A percentile compares a stretch with the other conserved stretches of the same genome.
Evolutionary conservation across 805 yeast genomes (phyloP).

Genomic region (Candida caryicola): DNA sequence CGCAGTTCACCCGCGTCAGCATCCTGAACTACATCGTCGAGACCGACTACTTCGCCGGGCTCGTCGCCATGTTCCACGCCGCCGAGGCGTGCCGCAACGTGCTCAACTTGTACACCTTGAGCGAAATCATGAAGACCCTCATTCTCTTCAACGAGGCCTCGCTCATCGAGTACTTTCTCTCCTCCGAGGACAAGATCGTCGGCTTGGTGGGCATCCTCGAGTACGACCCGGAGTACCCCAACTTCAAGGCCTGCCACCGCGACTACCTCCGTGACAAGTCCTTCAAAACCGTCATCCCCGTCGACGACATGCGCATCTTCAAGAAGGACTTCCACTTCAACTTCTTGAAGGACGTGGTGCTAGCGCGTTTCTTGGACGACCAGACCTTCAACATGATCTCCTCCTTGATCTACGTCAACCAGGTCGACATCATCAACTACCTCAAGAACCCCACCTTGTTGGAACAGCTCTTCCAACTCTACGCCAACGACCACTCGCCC

Average conservation of each 20-base stretch:
- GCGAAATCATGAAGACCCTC: constrained; percentile 69
- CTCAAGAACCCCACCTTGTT: constrained; percentile 53
- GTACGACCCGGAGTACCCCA: constrained; percentile 83
- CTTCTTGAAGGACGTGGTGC: constrained; percentile 80
- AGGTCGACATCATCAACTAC: constrained; percentile 60
- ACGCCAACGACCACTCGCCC: constrained; percentile 18
- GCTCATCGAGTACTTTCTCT: constrained; percentile 33
- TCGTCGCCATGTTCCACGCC: constrained; percentile 51
- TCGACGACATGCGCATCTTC: constrained; percentile 49
- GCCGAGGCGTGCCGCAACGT: constrained; percentile 56
- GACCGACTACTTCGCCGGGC: constrained; percentile 48
- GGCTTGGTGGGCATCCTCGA: constrained; percentile 80
- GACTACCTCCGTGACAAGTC: constrained; percentile 56
- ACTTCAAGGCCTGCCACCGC: constrained; percentile 75
- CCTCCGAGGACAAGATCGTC: constrained; percentile 29
- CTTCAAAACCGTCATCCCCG: constrained; percentile 68
- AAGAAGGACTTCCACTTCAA: constrained; percentile 75
- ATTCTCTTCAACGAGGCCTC: constrained; percentile 64
- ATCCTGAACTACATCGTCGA: constrained; percentile 56
- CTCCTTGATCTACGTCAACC: constrained; percentile 65
- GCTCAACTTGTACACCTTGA: constrained; percentile 58
- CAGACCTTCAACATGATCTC: constrained; percentile 64
- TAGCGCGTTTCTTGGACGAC: constrained; percentile 82
- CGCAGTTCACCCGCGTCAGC: constrained; percentile 60
- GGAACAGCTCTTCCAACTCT: constrained; percentile 56